phyloP scores from a whole-genome alignment of 495 filamentous ascomycete genomes.

The Penicillium psychrofluorescens region DNA sequence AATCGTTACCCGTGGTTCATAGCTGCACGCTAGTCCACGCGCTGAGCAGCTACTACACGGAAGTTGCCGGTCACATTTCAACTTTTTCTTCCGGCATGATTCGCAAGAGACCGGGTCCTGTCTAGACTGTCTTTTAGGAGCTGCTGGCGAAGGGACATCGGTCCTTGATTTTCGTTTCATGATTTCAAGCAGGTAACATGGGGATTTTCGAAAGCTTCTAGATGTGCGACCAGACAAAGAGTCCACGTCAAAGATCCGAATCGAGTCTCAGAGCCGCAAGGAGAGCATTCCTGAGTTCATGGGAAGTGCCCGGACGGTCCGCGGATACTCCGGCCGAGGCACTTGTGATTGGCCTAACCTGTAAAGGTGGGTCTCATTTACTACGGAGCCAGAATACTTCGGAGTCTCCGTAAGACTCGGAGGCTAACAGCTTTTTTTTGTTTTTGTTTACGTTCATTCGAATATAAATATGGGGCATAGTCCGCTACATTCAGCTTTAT shows the following conservation, averaged over 20 bases:
- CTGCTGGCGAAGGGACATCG: background rate
- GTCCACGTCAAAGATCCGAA: background rate
- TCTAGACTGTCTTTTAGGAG: constrained; percentile 19
- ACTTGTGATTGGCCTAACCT: too few relatives aligned
- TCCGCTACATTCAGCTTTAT: too few relatives aligned
- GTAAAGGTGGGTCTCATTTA: too few relatives aligned
- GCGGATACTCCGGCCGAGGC: constrained; percentile 13
- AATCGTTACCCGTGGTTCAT: background rate
- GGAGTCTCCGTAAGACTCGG: background rate
- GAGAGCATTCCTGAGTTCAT: background rate
- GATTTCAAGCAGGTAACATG: background rate
- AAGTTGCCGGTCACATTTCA: constrained; percentile 10
- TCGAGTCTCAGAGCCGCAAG: background rate
- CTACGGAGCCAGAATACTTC: background rate
- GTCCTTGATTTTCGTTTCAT: constrained; percentile 22
- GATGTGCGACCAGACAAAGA: background rate
- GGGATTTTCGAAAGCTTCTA: background rate
- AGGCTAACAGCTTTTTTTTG: too few relatives aligned
- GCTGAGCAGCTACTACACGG: constrained; percentile 40
- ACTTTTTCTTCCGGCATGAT: constrained; percentile 11
- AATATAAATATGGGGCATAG: too few relatives aligned
- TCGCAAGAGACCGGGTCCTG: constrained; percentile 46
- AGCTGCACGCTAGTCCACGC: constrained; percentile 30
- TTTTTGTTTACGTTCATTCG: too few relatives aligned
- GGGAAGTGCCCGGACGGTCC: constrained; percentile 12